Evolutionary conservation across 2,329 filamentous ascomycete genomes (phyloP), one percentile per base, ranked within the genome.

Genomic region (Talaromyces sp.): DNA sequence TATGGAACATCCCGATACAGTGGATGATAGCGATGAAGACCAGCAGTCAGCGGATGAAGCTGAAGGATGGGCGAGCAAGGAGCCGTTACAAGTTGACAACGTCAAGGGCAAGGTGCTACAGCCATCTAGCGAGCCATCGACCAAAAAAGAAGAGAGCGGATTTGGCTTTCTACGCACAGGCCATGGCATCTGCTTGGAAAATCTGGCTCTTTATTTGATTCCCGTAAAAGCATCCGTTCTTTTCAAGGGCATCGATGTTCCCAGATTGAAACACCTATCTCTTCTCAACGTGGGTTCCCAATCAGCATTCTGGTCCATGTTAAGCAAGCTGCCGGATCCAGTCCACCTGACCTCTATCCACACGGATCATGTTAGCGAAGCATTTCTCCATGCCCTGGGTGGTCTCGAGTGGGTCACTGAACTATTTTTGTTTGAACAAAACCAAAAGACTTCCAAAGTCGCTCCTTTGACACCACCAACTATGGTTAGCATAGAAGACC

Each of bases 271-370:
- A 65, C 80, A 78, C 54, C 75, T 89, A 19, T 86, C 85, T 1
- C 75, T 89, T 27, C 79, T 89, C 53, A 87, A 86, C 64, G 85
- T 88, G 19, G 87, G 87, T 1, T 77, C 82, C 5, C 87, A 89
- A 69, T 78, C 78, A 30, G 75, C 81, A 0, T 82, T 89, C 64
- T 89, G 87, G 87, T 75, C 77, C 1, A 72, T 83, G 60, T 72
- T 89, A 49, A 73, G 78, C 19, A 83, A 81, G 65, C 79, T 86
- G 66, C 85, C 87, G 69, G 78, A 78, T 57, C 80, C 82, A 0
- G 73, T 88, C 47, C 77, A 81, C 0, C 71, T 89, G 49, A 77
- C 80, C 55, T 84, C 81, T 64, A 83, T 89, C 59, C 85, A 84
- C 65, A 88, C 85, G 0, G 87, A 89, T 68, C 83, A 88, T 64